Percentiles rank a stretch among this genome's conserved stretches.
Conservation (phyloP, 176 grass and related monocot species). For the Bonia amplexicaulis region DNA sequence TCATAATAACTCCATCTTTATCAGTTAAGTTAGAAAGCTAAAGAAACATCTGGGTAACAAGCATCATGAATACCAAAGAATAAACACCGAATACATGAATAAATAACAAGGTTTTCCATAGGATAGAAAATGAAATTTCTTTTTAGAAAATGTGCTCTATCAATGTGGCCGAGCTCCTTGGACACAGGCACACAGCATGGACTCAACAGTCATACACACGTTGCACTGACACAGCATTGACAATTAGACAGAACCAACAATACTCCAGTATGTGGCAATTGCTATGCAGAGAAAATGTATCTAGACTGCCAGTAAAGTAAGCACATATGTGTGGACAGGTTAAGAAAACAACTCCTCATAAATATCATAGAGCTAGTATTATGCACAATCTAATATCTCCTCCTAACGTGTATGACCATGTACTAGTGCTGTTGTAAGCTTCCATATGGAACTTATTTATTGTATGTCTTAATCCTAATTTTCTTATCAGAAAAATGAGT, state of each 20-base stretch:
- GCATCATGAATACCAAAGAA: background rate
- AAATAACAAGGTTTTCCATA: background rate
- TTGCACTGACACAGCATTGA: background rate
- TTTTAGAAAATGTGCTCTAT: background rate
- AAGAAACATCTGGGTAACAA: background rate
- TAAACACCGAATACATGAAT: background rate
- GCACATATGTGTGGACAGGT: background rate
- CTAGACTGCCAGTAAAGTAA: background rate
- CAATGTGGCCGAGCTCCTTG: background rate
- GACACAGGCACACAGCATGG: background rate
- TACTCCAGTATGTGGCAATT: background rate
- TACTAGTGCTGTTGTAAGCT: background rate
- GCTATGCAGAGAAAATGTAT: background rate
- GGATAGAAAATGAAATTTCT: background rate
- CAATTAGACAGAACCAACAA: background rate
- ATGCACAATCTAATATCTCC: background rate
- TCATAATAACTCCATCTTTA: background rate
- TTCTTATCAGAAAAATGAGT: background rate
- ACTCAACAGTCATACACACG: background rate
- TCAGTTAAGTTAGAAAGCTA: background rate
- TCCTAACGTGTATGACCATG: constrained; percentile 1
- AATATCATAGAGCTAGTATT: background rate
- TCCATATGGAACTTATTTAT: background rate
- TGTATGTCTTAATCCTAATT: background rate
- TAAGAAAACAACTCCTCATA: background rate